A percentile compares a stretch with the other conserved stretches of the same genome.
phyloP scores from a whole-genome alignment of 169 alveolate species.

The Pseudocohnilembus persalinus region DNA sequence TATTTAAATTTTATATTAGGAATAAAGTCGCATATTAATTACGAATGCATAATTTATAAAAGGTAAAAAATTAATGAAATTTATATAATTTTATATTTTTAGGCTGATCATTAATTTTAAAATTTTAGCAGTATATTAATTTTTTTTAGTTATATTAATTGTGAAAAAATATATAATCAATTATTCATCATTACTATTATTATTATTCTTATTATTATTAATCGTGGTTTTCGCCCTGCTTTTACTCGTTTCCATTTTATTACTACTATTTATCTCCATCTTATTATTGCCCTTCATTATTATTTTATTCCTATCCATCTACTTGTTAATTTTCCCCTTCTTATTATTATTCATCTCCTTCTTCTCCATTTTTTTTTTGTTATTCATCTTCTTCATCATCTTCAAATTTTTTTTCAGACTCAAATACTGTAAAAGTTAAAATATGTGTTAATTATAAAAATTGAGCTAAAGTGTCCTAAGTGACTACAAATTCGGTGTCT shows the following conservation, averaged over 20 bases:
- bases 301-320: background rate
- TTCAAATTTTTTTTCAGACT: background rate
- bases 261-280: background rate
- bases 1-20: no score
- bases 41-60: no score
- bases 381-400: constrained; percentile 11
- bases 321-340: constrained; percentile 17
- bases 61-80: no score
- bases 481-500: constrained; percentile 28
- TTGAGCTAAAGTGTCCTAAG: constrained; percentile 47
- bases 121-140: no score
- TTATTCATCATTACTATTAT: no score
- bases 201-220: no score
- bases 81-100: no score
- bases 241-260: background rate
- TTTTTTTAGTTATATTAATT: no score
- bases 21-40: no score
- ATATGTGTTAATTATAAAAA: constrained; percentile 39
- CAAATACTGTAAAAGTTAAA: constrained; percentile 7
- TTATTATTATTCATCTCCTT: background rate
- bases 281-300: background rate
- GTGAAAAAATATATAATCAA: no score
- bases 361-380: background rate
- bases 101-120: no score
- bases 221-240: background rate